Base-by-base conservation (phyloP, 2,329 filamentous ascomycete species). In the Talaromyces sp. region DNA sequence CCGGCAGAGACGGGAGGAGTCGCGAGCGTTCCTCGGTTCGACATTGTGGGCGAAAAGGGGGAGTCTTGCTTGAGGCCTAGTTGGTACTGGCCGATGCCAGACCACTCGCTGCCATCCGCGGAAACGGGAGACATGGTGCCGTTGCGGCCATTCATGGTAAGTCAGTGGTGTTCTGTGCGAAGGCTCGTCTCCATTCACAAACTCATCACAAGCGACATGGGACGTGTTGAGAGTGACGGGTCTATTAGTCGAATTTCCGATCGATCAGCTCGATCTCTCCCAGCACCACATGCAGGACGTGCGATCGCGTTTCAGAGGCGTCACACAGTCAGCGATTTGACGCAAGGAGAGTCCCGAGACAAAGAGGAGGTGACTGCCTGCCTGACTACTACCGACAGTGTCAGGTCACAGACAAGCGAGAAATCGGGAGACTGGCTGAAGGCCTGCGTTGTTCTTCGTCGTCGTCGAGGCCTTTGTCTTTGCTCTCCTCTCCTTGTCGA, bases 101-200 rank as follows among this genome's bases (percentile, higher is more conserved):
- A 89, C 88, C 89, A 94, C 74, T 94, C 91, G 80, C 87, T 92
- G 74, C 88, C 90, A 72, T 81, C 88, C 82, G 90, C 79, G 78
- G 90, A 94, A 74, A 91, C 84, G 72, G 91, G 90, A 72, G 91
- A 92, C 74, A 92, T 82, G 72, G 88, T 88, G 78, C 85, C 87
- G 84, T 89, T 87, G 78, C 84, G 85, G 73, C 81, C 83, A 80
- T 85, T 90, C 88, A 90, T 90, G 61, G 51, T 52, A 29, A 19
- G 17, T n/a, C 26, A 8, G 24, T 27, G 26, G 11, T 24, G 51
- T 35, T n/a, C 21, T 31, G 27, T 54, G 26, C 31, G 17, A 31
- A 19, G 24, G 21, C 26, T 29, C 14, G 26, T 29, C 31, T 29
- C 51, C 27, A 54, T 31, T 29, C 51, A 54, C 31, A 29, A 38